Base-by-base conservation (phyloP, 2,329 filamentous ascomycete genomes). In the Talaromyces verruculosus region DNA sequence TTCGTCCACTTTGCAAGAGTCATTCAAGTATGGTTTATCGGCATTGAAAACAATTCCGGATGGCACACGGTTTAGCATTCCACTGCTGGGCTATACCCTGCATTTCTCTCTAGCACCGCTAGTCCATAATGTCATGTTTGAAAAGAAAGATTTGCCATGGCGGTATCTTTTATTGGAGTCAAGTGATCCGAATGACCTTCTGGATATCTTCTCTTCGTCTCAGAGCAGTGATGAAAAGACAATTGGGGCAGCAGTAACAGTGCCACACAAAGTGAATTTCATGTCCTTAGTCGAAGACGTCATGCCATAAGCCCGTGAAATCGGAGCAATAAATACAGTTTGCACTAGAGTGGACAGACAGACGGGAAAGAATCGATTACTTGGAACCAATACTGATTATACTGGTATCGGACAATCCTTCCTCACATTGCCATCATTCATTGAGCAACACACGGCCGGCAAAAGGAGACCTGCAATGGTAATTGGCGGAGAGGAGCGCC, bases 211-310 rank as follows among this genome's bases (percentile, higher is more conserved):
- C 25, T 28, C 43, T 22, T 33, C 47, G 3, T 49, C 65, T 5
- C 45, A 53, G 19, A 13, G 15, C 25, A n/a, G 11, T 13, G 13
- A 30, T 19, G 49, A 53, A 30, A 53, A 53, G 49, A 64, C 55
- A n/a, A 71, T 75, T 85, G 88, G 88, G 49, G 84, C 87, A 30
- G 85, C 88, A 2, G 86, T 93, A 35, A 93, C 90, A 17, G 93
- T 93, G 90, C 91, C 91, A 0, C 87, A 91, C 80, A 93, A 93
- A 76, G 85, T 93, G 22, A 83, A 87, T 70, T 91, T 93, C 71
- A 84, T 92, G 41, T 82, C 85, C 0, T 82, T 89, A 69, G 84
- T 93, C 8, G 89, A 93, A 72, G 84, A 87, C 61, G 79, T 92
- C 49, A 91, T 89, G 1, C 83, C 85, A 7, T 89, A 91, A 77